Evolutionary conservation across 2,329 filamentous ascomycete species (phyloP).

Genomic region (Aspergillus udagawae): DNA sequence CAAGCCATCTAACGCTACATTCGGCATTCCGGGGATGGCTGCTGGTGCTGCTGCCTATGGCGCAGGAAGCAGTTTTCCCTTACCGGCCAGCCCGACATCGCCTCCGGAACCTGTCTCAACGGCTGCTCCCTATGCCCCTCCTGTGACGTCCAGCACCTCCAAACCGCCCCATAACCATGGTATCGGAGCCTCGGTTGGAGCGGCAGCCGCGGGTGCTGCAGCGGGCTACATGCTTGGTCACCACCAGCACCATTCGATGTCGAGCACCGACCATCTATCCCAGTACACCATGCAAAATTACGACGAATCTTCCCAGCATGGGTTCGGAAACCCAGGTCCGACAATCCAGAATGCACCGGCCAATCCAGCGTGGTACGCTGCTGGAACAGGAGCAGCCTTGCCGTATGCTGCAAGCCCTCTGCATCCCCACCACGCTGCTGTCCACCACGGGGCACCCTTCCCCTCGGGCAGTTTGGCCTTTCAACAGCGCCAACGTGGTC

Average conservation of each 20-base stretch:
- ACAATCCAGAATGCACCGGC: constrained; percentile 5
- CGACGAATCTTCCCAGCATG: constrained; percentile 17
- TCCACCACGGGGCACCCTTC: constrained; percentile 23
- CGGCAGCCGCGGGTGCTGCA: constrained; percentile 38
- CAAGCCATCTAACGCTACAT: constrained; percentile 28
- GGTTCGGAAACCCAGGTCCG: constrained; percentile 10
- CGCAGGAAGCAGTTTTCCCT: constrained; percentile 32
- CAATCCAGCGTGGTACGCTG: constrained; percentile 8
- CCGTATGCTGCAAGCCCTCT: constrained; percentile 36
- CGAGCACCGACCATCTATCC: constrained; percentile 23
- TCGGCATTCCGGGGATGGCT: constrained; percentile 27
- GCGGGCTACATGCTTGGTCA: constrained; percentile 39
- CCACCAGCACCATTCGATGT: constrained; percentile 32
- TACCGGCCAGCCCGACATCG: constrained; percentile 17
- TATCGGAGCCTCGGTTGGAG: constrained; percentile 32
- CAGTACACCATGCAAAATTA: constrained; percentile 33
- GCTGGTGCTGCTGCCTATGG: constrained; percentile 39
- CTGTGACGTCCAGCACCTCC: constrained; percentile 9
- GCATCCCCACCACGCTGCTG: constrained; percentile 27
- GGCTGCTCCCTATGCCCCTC: constrained; percentile 17
- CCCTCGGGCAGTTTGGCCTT: constrained; percentile 42
- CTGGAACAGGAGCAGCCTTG: constrained; percentile 27
- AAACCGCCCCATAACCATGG: constrained; percentile 30
- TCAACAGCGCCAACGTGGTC: constrained; percentile 52
- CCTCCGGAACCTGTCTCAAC: constrained; percentile 14